These are phyloP conservation scores for Penstemon barbatus DNA, from an alignment of 257 asterid species.

Conservation along the genomic window DNA sequence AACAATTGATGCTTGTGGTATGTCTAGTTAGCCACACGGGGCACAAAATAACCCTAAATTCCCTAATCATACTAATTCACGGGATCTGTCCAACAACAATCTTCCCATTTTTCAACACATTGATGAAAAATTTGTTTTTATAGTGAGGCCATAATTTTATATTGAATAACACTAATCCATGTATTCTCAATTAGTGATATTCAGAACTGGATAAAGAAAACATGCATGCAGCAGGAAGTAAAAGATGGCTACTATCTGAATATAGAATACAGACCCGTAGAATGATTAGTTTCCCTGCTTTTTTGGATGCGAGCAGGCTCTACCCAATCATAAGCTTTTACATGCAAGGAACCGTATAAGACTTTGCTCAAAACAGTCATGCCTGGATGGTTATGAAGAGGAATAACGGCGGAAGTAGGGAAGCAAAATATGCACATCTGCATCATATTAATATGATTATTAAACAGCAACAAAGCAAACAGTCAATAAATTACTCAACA, in stretches of 20 bases:
- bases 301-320: conserved; percentile 71
- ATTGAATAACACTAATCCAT: neutral
- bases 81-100: no score
- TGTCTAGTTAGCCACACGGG: no score
- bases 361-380: conserved; percentile 97
- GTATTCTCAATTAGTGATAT: neutral
- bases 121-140: neutral
- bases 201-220: conserved; percentile 3
- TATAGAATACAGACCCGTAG: conserved; percentile 58
- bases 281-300: conserved; percentile 45
- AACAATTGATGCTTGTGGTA: no score
- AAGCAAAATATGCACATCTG: conserved; percentile 97
- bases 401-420: conserved; percentile 94
- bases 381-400: conserved; percentile 94
- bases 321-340: conserved; percentile 93
- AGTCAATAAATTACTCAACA: neutral
- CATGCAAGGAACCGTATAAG: conserved; percentile 91
- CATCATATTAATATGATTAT: conserved; percentile 37
- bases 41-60: no score
- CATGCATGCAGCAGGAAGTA: conserved; percentile 20
- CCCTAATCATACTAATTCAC: no score
- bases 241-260: neutral
- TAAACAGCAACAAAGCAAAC: conserved; percentile 27
- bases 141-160: neutral
- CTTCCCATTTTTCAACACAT: conserved; percentile 14